A percentile compares a stretch with the other conserved stretches of the same genome.
Evolutionary conservation across 257 asterid genomes (phyloP).

Genomic region (Forsythia viridissima): DNA sequence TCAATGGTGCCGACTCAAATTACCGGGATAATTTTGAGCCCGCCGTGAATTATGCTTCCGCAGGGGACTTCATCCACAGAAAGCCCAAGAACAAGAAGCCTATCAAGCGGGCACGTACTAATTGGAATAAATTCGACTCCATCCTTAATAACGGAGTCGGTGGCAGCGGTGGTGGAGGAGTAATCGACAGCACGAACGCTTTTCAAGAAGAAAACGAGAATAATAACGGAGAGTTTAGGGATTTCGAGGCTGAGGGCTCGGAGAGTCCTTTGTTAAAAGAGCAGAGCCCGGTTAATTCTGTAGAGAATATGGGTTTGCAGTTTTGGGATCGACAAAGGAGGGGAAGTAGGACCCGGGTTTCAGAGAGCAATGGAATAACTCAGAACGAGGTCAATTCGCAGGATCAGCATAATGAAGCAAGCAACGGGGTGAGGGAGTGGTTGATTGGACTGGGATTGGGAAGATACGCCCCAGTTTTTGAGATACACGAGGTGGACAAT

Average conservation of each 20-base stretch:
- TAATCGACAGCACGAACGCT: conserved; percentile 37
- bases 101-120: conserved; percentile 69
- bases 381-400: conserved; percentile 54
- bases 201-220: conserved; percentile 50
- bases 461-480: conserved; percentile 72
- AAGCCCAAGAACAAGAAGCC: conserved; percentile 70
- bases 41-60: conserved; percentile 28
- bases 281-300: conserved; percentile 72
- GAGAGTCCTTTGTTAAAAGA: conserved; percentile 59
- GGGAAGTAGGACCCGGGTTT: conserved; percentile 46
- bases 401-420: conserved; percentile 49
- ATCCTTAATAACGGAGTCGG: conserved; percentile 33
- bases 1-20: conserved; percentile 54
- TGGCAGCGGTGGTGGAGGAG: conserved; percentile 22
- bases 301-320: conserved; percentile 71
- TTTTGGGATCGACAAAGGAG: conserved; percentile 77
- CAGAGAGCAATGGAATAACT: conserved; percentile 54
- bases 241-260: conserved; percentile 60
- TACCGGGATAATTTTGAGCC: conserved; percentile 40
- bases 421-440: conserved; percentile 76
- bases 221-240: conserved; percentile 53
- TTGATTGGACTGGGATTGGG: conserved; percentile 73
- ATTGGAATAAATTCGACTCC: conserved; percentile 70
- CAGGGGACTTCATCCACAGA: conserved; percentile 46
- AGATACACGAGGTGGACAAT: conserved; percentile 88